Conservation (phyloP, 73 alveolate species). For the Tetrahymena malaccensis region DNA sequence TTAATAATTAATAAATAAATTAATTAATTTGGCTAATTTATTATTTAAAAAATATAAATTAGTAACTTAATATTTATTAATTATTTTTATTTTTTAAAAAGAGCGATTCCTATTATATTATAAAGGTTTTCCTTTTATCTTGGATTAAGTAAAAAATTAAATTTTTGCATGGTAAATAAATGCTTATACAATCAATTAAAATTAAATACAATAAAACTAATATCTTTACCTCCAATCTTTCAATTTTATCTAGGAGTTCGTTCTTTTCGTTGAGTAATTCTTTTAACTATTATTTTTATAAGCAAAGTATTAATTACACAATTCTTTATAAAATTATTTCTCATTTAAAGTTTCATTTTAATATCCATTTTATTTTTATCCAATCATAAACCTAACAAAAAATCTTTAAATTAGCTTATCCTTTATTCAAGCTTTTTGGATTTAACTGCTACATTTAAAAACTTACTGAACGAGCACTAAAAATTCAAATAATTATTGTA, state of each 20-base stretch:
- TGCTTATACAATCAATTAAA: neutral
- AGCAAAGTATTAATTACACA: neutral
- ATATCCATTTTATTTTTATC: neutral
- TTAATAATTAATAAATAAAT: no score
- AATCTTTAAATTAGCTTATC: neutral
- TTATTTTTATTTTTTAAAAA: no score
- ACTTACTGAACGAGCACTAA: neutral
- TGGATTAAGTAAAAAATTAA: neutral
- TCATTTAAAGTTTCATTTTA: no score
- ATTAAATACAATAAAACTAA: neutral
- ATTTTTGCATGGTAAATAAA: neutral
- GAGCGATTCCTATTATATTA: neutral
- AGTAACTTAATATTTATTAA: neutral
- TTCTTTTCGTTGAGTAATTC: conserved; percentile 42
- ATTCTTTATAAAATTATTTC: no score
- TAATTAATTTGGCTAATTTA: neutral
- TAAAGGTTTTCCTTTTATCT: neutral
- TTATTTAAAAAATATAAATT: no score
- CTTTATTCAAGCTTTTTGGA: neutral
- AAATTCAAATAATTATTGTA: neutral
- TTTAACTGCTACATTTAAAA: neutral
- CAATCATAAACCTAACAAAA: neutral
- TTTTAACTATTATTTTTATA: conserved; percentile 11
- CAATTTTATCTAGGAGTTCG: conserved; percentile 30
- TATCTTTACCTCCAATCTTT: conserved; percentile 25